These are phyloP conservation scores for Asterophora parasitica DNA, from an alignment of 768 basidiomycete species.

Conservation along the genomic window DNA sequence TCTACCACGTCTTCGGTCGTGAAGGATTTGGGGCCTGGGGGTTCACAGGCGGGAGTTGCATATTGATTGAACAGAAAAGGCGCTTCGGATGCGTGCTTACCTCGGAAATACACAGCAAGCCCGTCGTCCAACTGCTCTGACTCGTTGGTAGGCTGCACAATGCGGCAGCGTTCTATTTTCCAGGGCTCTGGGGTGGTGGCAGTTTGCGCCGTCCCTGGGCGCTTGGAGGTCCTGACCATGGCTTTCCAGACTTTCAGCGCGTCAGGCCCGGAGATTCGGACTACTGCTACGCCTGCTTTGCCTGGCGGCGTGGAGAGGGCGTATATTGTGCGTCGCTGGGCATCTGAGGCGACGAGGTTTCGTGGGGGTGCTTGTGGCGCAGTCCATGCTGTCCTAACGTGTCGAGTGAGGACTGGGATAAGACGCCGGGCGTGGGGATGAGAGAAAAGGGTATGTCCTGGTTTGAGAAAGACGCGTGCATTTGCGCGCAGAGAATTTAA, in stretches of 20 bases:
- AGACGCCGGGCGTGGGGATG: not conserved
- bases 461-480: not conserved
- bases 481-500: not conserved
- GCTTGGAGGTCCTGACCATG: conserved; percentile 37
- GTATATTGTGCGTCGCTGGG: conserved; percentile 76
- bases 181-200: conserved; percentile 46
- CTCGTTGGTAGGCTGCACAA: conserved; percentile 55
- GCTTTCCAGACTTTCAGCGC: conserved; percentile 55
- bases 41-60: not conserved
- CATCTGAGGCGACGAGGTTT: conserved; percentile 30
- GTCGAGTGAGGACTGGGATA: not conserved
- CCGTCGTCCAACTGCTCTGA: conserved; percentile 71
- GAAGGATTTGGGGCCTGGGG: conserved; percentile 69
- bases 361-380: not conserved
- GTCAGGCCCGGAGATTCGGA: conserved; percentile 79
- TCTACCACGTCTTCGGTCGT: conserved; percentile 83
- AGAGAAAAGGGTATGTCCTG: not conserved
- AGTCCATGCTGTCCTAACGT: not conserved
- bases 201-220: not conserved
- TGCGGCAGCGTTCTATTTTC: conserved; percentile 63
- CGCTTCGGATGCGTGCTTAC: conserved; percentile 37
- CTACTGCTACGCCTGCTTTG: conserved; percentile 77
- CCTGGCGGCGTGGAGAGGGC: conserved; percentile 86
- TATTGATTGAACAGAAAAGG: too few relatives aligned
- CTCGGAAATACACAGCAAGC: conserved; percentile 76